Base-by-base conservation (phyloP, 202 grass and related monocot genomes). In the Digitaria exilis region DNA sequence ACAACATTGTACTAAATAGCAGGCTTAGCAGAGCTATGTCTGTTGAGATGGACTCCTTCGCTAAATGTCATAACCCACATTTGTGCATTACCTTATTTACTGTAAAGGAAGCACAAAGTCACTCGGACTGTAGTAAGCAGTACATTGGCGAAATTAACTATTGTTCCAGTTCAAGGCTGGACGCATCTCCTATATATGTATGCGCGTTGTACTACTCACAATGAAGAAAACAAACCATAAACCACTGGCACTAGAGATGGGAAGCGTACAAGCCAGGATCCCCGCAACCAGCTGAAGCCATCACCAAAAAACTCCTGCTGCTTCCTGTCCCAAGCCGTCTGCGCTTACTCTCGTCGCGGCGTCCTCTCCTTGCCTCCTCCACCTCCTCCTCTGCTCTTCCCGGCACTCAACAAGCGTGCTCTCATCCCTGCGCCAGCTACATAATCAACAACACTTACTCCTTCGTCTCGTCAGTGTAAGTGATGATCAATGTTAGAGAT, bases 321-420 rank as follows among this genome's bases (percentile, higher is more conserved):
- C 9, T 58, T 86, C 78, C n/a, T 76, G 1, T 58, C 71, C n/a
- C 82, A 42, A 31, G 14, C 50, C 3, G n/a, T 16, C 26, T 78
- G 57, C 28, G 17, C 21, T 28, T 60, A n/a, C 29, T 25, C 74
- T 85, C 51, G 4, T 55, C 25, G 25, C 48, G 29, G 14, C 16
- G 30, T 69, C 8, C 65, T 85, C 39, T 61, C 4, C 9, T 10
- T 85, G 21, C 15, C 65, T 85, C 62, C 65, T 78, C 74, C 74
- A 78, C n/a, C 65, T 70, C 74, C 54, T 78, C 39, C 78, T 64
- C 74, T 78, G 54, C 74, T 26, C 19, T 14, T n/a, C 83, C 68
- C 68, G 56, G 2, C 24, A 28, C 22, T 9, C 1, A 32, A 1
- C 28, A 39, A 16, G 56, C 19, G n/a, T 0, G 37, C 3, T 61